Evolutionary conservation across 1,284 basidiomycete genomes (phyloP).

Genomic region (Ustilago hordei): DNA sequence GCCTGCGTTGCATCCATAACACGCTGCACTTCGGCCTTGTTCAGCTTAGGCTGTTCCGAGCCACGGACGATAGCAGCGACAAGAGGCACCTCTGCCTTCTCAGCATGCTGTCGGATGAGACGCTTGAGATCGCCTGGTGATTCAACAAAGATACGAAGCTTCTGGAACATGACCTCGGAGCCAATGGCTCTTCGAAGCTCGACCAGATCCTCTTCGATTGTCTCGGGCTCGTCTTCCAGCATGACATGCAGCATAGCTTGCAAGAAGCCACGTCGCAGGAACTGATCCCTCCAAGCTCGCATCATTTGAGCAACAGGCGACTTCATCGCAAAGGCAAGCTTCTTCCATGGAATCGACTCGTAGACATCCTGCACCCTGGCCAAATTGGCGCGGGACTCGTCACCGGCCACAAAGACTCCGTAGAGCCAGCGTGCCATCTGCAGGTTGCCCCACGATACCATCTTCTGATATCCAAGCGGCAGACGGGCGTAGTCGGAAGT

Average conservation of each 20-base stretch:
- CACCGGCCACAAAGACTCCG: conserved; percentile 63
- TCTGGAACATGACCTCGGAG: conserved; percentile 62
- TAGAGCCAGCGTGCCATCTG: conserved; percentile 64
- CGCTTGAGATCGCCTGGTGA: conserved; percentile 64
- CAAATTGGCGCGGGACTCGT: conserved; percentile 63
- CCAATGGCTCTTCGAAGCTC: conserved; percentile 56
- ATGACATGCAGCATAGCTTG: conserved; percentile 59
- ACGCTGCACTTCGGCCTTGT: conserved; percentile 62
- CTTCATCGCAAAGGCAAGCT: conserved; percentile 62
- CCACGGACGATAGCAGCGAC: conserved; percentile 67
- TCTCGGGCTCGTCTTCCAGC: conserved; percentile 63
- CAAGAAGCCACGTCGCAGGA: conserved; percentile 58
- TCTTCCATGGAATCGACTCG: conserved; percentile 64
- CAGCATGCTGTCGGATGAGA: conserved; percentile 63
- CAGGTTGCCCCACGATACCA: conserved; percentile 64
- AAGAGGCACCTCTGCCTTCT: conserved; percentile 61
- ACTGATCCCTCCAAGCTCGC: conserved; percentile 57
- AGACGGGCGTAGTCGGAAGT: conserved; percentile 54
- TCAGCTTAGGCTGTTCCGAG: conserved; percentile 63
- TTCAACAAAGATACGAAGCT: conserved; percentile 63
- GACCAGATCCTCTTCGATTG: conserved; percentile 59
- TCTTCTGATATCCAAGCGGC: conserved; percentile 63
- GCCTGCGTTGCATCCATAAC: conserved; percentile 61
- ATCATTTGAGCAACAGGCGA: conserved; percentile 60
- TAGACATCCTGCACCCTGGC: conserved; percentile 56